phyloP scores from a whole-genome alignment of 2,329 filamentous ascomycete genomes.

The Penicillium sp. region DNA sequence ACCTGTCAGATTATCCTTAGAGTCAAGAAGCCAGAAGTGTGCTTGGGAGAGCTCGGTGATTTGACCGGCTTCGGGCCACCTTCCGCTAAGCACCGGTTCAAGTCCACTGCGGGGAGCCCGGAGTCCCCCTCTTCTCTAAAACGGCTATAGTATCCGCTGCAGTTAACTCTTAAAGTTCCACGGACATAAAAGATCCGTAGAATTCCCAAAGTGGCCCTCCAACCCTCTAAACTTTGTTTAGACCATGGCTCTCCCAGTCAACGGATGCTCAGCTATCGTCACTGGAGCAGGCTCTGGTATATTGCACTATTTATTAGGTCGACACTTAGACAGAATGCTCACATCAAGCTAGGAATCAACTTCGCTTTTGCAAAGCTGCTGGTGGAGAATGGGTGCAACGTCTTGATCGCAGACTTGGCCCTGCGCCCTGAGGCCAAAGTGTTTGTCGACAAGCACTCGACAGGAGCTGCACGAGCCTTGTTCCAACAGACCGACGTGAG shows the following conservation, averaged over 20 bases:
- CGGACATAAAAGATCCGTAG: constrained; percentile 8
- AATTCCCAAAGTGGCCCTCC: background rate
- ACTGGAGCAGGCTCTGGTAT: constrained; percentile 53
- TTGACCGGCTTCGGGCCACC: constrained; percentile 11
- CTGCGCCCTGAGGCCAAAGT: constrained; percentile 45
- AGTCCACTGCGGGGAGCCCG: constrained; percentile 6
- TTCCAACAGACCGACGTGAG: constrained; percentile 49
- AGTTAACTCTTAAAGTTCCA: constrained; percentile 12
- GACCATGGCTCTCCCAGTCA: constrained; percentile 40
- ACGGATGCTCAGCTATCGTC: constrained; percentile 50
- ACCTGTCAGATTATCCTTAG: background rate
- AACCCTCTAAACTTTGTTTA: background rate
- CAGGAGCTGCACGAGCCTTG: constrained; percentile 32
- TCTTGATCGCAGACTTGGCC: constrained; percentile 44
- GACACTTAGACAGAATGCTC: background rate
- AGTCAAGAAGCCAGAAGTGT: background rate
- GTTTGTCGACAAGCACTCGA: constrained; percentile 38
- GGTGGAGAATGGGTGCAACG: constrained; percentile 45
- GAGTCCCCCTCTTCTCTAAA: constrained; percentile 14
- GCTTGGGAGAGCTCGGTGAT: constrained; percentile 6
- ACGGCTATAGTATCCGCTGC: constrained; percentile 12
- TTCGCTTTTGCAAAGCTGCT: constrained; percentile 43
- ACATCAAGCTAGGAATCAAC: constrained; percentile 40
- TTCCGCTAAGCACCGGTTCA: constrained; percentile 9
- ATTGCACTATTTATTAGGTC: constrained; percentile 7